These are phyloP conservation scores for Bacidia rubella DNA, from an alignment of 495 filamentous ascomycete genomes.

Conservation along the genomic window DNA sequence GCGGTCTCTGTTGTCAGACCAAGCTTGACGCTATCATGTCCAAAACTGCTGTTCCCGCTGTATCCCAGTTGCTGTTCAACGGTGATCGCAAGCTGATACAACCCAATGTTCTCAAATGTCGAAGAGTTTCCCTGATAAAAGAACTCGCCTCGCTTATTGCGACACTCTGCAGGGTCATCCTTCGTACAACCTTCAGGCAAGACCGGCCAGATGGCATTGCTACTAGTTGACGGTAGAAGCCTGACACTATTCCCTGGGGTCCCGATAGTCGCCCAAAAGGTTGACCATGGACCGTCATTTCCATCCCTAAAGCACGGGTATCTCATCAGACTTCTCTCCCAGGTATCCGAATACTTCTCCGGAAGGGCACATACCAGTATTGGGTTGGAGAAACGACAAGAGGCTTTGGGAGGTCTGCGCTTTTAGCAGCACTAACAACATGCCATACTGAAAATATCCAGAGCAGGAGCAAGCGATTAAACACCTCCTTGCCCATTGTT, in stretches of 20 bases:
- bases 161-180: slow-evolving; percentile 20
- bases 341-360: background rate
- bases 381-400: background rate
- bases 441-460: background rate
- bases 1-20: slow-evolving; percentile 14
- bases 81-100: slow-evolving; percentile 16
- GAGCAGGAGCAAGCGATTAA: background rate
- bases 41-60: slow-evolving; percentile 20
- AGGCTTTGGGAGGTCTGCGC: background rate
- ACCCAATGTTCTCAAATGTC: slow-evolving; percentile 19
- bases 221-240: slow-evolving; percentile 22
- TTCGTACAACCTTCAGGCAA: slow-evolving; percentile 25
- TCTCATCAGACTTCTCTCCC: too few relatives aligned
- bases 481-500: background rate
- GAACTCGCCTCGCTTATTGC: slow-evolving; percentile 20
- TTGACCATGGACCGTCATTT: slow-evolving; percentile 29
- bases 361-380: background rate
- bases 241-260: slow-evolving; percentile 23
- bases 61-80: slow-evolving; percentile 19
- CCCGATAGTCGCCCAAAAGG: slow-evolving; percentile 24
- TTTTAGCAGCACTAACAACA: background rate
- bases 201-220: slow-evolving; percentile 22
- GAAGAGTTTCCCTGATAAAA: slow-evolving; percentile 20
- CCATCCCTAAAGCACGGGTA: slow-evolving; percentile 26
- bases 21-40: slow-evolving; percentile 21